phyloP scores from a whole-genome alignment of 306 rosid genomes.

The Malus sieversii region DNA sequence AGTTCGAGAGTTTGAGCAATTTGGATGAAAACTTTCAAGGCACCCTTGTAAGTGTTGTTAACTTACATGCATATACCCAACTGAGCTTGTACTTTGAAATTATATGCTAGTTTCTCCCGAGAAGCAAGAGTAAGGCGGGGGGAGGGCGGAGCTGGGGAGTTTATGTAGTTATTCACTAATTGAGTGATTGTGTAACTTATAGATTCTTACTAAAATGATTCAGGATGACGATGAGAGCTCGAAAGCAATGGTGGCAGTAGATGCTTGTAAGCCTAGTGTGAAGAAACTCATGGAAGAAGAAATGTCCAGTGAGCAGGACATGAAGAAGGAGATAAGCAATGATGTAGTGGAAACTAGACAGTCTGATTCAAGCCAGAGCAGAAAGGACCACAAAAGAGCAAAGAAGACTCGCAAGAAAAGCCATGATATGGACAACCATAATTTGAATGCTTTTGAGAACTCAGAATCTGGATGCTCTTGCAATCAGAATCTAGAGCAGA shows the following conservation, averaged over 20 bases:
- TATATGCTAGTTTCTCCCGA: too few species aligned
- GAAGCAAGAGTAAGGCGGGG: too few species aligned
- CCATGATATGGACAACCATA: slow-evolving; percentile 42
- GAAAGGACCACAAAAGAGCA: slow-evolving; percentile 34
- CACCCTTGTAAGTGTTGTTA: slow-evolving; percentile 42
- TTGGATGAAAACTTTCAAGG: slow-evolving; percentile 46
- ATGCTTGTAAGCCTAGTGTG: slow-evolving; percentile 69
- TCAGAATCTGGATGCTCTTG: slow-evolving; percentile 31
- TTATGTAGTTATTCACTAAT: background rate
- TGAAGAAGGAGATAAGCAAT: slow-evolving; percentile 26
- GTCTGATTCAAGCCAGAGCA: slow-evolving; percentile 30
- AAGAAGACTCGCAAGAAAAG: slow-evolving; percentile 52
- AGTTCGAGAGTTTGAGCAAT: slow-evolving; percentile 41
- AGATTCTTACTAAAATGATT: slow-evolving; percentile 18
- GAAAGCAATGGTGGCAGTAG: slow-evolving; percentile 18
- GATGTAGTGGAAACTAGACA: slow-evolving; percentile 30
- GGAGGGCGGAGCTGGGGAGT: too few species aligned
- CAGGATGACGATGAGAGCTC: slow-evolving; percentile 52
- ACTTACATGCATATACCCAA: background rate
- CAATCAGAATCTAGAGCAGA: slow-evolving; percentile 39
- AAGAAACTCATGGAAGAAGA: slow-evolving; percentile 95
- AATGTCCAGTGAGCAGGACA: slow-evolving; percentile 56
- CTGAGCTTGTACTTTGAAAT: too few species aligned
- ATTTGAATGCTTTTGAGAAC: slow-evolving; percentile 34
- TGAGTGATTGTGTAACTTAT: slow-evolving; percentile 16